A percentile compares a stretch with the other conserved stretches of the same genome.
Conservation (phyloP, 2,329 filamentous ascomycete genomes). For the Ambrosiella cleistominuta region DNA sequence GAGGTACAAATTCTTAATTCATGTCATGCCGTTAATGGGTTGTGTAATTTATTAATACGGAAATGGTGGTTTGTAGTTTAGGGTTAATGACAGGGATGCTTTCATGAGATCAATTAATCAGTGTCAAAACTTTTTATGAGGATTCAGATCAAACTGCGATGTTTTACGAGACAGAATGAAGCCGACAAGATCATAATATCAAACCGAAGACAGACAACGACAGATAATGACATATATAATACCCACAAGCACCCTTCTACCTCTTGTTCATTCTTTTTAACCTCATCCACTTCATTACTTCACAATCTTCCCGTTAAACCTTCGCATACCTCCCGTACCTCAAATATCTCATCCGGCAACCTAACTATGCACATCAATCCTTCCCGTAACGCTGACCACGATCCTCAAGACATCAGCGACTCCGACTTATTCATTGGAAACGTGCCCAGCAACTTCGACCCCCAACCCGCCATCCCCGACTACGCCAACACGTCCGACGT, state of each 20-base stretch:
- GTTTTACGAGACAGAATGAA: neutral
- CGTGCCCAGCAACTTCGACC: neutral
- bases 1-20: neutral
- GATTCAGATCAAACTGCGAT: neutral
- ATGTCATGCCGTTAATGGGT: neutral
- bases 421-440: slow-evolving; percentile 2
- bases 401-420: slow-evolving; percentile 1
- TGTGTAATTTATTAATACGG: neutral
- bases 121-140: neutral
- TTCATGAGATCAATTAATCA: neutral
- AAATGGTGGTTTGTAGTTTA: neutral
- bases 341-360: neutral
- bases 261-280: neutral
- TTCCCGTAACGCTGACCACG: slow-evolving; percentile 1
- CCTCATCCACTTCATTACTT: neutral
- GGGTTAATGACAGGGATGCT: neutral
- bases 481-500: slow-evolving; percentile 5
- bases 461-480: neutral
- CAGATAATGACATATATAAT: too few species aligned
- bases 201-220: neutral
- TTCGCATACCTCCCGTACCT: neutral
- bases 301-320: slow-evolving; percentile 1
- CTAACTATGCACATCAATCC: slow-evolving; percentile 9
- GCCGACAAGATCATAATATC: neutral
- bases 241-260: too few species aligned